phyloP scores from a whole-genome alignment of 163 green algal species.

The Chlamydomonas reinhardtii region DNA sequence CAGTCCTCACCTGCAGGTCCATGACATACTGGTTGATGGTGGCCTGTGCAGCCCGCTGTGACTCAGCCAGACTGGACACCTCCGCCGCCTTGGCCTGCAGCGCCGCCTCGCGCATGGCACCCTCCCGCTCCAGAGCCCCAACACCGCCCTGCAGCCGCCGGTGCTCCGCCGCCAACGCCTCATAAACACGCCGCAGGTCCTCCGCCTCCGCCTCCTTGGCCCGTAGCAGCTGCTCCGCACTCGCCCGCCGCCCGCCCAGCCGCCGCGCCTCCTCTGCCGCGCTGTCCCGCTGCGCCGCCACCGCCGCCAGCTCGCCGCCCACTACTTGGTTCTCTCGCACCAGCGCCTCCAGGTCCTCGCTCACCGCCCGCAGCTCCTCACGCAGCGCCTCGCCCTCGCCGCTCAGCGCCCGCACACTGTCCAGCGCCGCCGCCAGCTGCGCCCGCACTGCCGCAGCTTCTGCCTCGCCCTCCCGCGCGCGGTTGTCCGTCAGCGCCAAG shows the following conservation, averaged over 20 bases:
- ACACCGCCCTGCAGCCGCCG: constrained; percentile 65
- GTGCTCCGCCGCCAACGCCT: constrained; percentile 65
- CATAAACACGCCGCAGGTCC: constrained; percentile 71
- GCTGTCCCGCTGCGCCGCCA: constrained; percentile 37
- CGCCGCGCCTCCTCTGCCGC: constrained; percentile 46
- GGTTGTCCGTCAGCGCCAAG: constrained; percentile 53
- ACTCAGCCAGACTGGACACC: constrained; percentile 67
- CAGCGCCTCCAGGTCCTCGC: constrained; percentile 71
- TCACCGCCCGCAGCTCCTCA: constrained; percentile 60
- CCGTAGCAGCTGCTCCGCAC: constrained; percentile 65
- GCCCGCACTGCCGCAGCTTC: constrained; percentile 47
- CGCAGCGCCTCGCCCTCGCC: constrained; percentile 57
- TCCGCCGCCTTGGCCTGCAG: constrained; percentile 60
- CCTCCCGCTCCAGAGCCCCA: constrained; percentile 74
- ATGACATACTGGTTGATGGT: constrained; percentile 79
- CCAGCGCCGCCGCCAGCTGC: constrained; percentile 56
- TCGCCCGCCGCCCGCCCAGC: constrained; percentile 29
- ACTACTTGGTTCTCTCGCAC: constrained; percentile 73
- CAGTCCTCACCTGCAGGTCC: constrained; percentile 78
- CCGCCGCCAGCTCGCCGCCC: constrained; percentile 58
- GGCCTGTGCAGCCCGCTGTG: constrained; percentile 63
- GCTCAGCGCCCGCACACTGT: constrained; percentile 42
- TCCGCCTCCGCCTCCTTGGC: constrained; percentile 73
- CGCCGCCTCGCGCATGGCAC: constrained; percentile 62
- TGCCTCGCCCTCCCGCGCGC: constrained; percentile 49